A percentile compares a stretch with the other conserved stretches of the same genome.
These are phyloP conservation scores for Vitis hybrid DNA, from an alignment of 177 flowering plant genomes.

Conservation along the genomic window DNA sequence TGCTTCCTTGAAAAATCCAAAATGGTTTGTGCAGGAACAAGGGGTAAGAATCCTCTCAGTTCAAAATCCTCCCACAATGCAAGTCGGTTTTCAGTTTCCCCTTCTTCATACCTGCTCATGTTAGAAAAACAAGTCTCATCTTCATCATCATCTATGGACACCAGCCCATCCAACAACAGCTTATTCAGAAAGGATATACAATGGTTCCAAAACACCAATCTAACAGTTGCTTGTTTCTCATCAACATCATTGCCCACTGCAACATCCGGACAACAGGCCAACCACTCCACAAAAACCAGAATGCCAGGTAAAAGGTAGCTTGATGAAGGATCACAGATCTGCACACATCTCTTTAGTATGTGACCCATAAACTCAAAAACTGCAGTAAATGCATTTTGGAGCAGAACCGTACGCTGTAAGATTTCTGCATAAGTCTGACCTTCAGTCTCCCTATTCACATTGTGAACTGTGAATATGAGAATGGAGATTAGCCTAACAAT, in stretches of 20 bases:
- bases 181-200: constrained; percentile 69
- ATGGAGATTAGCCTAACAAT: constrained; percentile 70
- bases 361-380: constrained; percentile 75
- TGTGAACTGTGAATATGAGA: constrained; percentile 80
- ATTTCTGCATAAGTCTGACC: constrained; percentile 92
- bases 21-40: constrained; percentile 78
- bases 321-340: constrained; percentile 60
- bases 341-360: constrained; percentile 57
- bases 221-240: constrained; percentile 61
- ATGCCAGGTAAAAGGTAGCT: constrained; percentile 80
- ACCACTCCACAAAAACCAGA: constrained; percentile 91
- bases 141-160: constrained; percentile 49
- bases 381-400: constrained; percentile 81
- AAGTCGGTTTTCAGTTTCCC: constrained; percentile 71
- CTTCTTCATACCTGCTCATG: constrained; percentile 80
- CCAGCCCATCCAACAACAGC: constrained; percentile 44
- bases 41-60: constrained; percentile 89
- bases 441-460: constrained; percentile 65
- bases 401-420: constrained; percentile 80
- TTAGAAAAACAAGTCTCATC: constrained; percentile 72
- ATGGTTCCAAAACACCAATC: constrained; percentile 75
- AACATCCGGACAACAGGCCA: constrained; percentile 78
- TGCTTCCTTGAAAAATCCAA: constrained; percentile 85
- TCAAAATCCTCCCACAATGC: constrained; percentile 95
- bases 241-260: constrained; percentile 62